phyloP scores from a whole-genome alignment of 257 asterid genomes.

The Solanum ossicruentum region DNA sequence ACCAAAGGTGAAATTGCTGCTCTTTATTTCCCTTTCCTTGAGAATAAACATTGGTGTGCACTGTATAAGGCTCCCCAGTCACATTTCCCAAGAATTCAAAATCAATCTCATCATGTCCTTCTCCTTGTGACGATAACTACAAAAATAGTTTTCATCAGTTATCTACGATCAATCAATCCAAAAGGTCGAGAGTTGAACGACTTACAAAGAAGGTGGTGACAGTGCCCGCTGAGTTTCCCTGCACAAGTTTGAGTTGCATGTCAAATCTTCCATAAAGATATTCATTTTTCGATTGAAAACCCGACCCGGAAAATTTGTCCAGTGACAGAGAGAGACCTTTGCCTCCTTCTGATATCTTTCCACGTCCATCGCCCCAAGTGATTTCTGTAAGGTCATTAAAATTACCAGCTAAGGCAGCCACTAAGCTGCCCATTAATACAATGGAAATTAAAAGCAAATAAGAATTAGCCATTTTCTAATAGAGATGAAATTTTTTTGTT shows the following conservation, averaged over 20 bases:
- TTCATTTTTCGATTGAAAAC: slow-evolving; percentile 37
- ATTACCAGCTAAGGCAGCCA: slow-evolving; percentile 30
- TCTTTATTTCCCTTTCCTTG: slow-evolving; percentile 42
- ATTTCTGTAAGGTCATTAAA: slow-evolving; percentile 28
- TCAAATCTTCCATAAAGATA: slow-evolving; percentile 43
- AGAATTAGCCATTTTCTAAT: background rate
- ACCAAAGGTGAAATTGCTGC: slow-evolving; percentile 64
- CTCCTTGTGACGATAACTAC: slow-evolving; percentile 38
- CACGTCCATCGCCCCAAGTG: slow-evolving; percentile 43
- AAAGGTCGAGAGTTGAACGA: background rate
- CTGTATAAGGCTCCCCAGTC: slow-evolving; percentile 41
- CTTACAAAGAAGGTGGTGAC: slow-evolving; percentile 62
- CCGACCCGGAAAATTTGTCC: slow-evolving; percentile 55
- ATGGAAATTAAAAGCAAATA: slow-evolving; percentile 2
- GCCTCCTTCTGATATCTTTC: slow-evolving; percentile 27
- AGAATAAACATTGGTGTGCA: slow-evolving; percentile 39
- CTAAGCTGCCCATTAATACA: slow-evolving; percentile 11
- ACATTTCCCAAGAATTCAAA: slow-evolving; percentile 52
- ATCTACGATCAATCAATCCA: background rate
- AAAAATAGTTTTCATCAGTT: background rate
- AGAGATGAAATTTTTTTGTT: background rate
- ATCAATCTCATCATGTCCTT: slow-evolving; percentile 51
- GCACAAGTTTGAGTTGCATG: slow-evolving; percentile 50
- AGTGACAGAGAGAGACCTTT: slow-evolving; percentile 28
- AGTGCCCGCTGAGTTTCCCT: slow-evolving; percentile 61